Base-by-base conservation (phyloP, 164 flowering plant genomes). In the Chimonanthus salicifolius region DNA sequence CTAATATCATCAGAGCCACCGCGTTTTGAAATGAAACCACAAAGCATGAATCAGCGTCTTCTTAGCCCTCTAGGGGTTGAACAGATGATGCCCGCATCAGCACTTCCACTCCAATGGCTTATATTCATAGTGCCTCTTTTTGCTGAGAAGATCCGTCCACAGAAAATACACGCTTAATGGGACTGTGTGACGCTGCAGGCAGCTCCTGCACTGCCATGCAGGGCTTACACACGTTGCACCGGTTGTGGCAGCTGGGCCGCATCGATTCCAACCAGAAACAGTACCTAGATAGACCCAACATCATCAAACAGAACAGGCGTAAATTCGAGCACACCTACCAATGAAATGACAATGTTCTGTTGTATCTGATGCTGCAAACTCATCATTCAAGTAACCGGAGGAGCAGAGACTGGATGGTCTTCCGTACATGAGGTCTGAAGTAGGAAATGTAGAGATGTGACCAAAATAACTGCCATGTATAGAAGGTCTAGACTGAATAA, bases 161-260 rank as follows among this genome's bases (percentile, higher is more conserved):
- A 8, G 82, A 82, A 63, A 58, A 7, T 2, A 54, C 65, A 11
- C 83, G 80, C 15, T 71, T 21, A 69, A 81, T 51, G 16, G 74
- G 81, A 80, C 60, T 68, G 63, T 76, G 89, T 65, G 74, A 74
- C 67, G 89, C 88, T 5, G 73, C 49, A 0, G 88, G 78, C 1
- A 97, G 95, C 21, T 88, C 93, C 68, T 94, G 96, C 13, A 84
- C 92, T 10, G 98, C 93, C 85, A 83, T 84, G 84, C 98, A 94
- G 11, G 98, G 97, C 72, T 87, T 88, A 71, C 98, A 94, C 71
- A 81, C 78, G 81, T 86, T 88, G 86, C 98, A 94, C 72, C 87
- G 86, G 87, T 88, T 89, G 83, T 88, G 86, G 78, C 98, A 94
- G 74, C 92, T 92, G 58, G 98, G 98, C 21, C 94, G 98, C 3